Conservation (phyloP, 2,329 filamentous ascomycete species). For the Exophiala sideris region DNA sequence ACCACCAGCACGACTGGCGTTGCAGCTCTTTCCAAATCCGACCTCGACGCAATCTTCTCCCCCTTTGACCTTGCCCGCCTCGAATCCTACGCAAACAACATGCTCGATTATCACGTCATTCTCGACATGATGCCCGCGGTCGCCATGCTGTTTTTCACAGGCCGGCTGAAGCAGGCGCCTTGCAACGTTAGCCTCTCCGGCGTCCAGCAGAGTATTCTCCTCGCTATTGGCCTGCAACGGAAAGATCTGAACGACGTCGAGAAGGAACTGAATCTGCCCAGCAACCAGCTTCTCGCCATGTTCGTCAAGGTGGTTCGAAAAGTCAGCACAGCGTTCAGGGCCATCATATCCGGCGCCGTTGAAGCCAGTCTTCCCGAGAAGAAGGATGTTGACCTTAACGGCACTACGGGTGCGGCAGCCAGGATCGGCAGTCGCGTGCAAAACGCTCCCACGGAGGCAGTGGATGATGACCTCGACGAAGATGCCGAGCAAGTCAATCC, state of each 20-base stretch:
- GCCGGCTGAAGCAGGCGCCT: slow-evolving; percentile 56
- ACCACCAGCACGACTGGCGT: slow-evolving; percentile 57
- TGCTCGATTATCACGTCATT: slow-evolving; percentile 97
- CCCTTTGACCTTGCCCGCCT: slow-evolving; percentile 94
- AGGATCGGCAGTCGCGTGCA: slow-evolving; percentile 5
- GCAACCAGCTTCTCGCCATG: slow-evolving; percentile 85
- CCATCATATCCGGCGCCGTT: slow-evolving; percentile 70
- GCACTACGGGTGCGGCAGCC: slow-evolving; percentile 27
- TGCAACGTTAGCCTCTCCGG: slow-evolving; percentile 66
- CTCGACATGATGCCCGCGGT: slow-evolving; percentile 85
- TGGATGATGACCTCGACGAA: slow-evolving; percentile 58
- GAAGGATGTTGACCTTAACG: slow-evolving; percentile 38
- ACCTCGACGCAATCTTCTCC: slow-evolving; percentile 74
- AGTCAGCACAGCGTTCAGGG: slow-evolving; percentile 72
- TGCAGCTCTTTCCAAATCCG: slow-evolving; percentile 62
- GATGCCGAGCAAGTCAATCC: slow-evolving; percentile 71
- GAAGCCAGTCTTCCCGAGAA: slow-evolving; percentile 62
- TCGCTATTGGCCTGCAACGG: slow-evolving; percentile 86
- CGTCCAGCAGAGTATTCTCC: slow-evolving; percentile 81
- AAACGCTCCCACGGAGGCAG: not conserved
- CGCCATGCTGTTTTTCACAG: slow-evolving; percentile 79
- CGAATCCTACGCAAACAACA: slow-evolving; percentile 92
- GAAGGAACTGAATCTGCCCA: slow-evolving; percentile 69
- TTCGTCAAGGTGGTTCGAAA: slow-evolving; percentile 96
- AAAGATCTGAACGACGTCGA: slow-evolving; percentile 81